Base-by-base conservation (phyloP, 2,329 filamentous ascomycete genomes). In the Penicillium sp. region DNA sequence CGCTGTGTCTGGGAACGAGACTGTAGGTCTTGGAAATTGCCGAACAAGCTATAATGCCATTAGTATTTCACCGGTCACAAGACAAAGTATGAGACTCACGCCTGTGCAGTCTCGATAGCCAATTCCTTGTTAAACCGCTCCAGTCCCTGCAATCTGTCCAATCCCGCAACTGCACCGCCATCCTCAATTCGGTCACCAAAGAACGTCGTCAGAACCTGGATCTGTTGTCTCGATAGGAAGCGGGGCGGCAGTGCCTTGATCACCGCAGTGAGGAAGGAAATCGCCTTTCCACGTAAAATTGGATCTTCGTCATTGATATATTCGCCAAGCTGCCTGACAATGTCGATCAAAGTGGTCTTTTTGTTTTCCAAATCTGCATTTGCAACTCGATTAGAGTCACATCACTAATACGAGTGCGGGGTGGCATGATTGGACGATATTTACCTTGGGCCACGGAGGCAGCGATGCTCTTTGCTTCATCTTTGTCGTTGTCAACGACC, bases 291-390 rank as follows among this genome's bases (percentile, higher is more conserved):
- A 39, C 86, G 79, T 44, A 84, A 77, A 14, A 80, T 78, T 22
- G 79, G 77, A 73, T 89, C 85, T 65, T 88, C 85, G 70, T 86
- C 84, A 63, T 87, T 88, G 67, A 89, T 81, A 64, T 88, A 89
- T 70, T 87, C 85, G 21, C 84, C 84, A 31, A 89, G 76, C 45
- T 84, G 85, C 67, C 87, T 84, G 53, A 89, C 83, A 49, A 88
- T 74, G 53, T 82, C 81, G 55, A 89, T 79, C 33, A 89, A 77
- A 63, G 84, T 87, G 52, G 83, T 76, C 64, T 87, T 77, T 62
- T 83, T 85, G 64, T 73, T 78, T 68, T 86, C 81, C 58, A 89
- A 76, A 70, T 82, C 84, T 87, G 51, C 41, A 57, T 50, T 39
- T 41, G 33, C 39, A 43, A 29, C 52, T 24, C 39, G 41, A 48